Base-by-base conservation (phyloP, 768 basidiomycete species). In the Mycena leptocephala region DNA sequence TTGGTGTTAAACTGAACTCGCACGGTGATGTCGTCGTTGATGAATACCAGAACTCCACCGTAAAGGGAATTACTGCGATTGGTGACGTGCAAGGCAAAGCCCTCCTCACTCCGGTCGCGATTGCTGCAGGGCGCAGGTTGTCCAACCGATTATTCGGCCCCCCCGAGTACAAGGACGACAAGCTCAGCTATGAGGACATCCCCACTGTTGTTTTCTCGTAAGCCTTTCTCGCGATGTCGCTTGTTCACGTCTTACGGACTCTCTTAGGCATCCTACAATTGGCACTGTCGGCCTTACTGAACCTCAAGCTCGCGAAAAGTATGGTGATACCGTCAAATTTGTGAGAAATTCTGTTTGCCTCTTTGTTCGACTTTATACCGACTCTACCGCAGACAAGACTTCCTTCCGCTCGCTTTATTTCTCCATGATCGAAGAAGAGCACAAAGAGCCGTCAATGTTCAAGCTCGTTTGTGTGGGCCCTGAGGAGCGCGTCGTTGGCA, bases 141-240 rank as follows among this genome's bases (percentile, higher is more conserved):
- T 90, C 95, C 68, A 99, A 99, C 86, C 89, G 98, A 74, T 86
- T 99, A 58, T 99, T 96, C 81, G 98, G 98, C 13, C 93, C 93
- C 3, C 91, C 92, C 75, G 89, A 95, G 85, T 97, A 90, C 90
- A 97, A 95, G 87, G 83, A 94, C 61, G 95, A 98, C 80, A 97
- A 98, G 84, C 89, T 99, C 72, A 89, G 88, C 79, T 99, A 99
- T 83, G 90, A 93, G 39, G 92, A 99, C 83, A 97, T 99, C 74
- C 94, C 98, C 5, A 96, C 94, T 59, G 98, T 99, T 76, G 97
- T 99, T 70, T 99, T 99, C 88, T 96, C 98, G 96, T 97, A 78
- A 82, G 96, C 90, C 3, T 58, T 65, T 67, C 53, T 33, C 20
- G 62, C 46, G 71, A 5, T 28, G 16, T 18, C 13, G 37, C 32